These are phyloP conservation scores for Periconia sp. DNA, from an alignment of 2,329 filamentous ascomycete genomes.

Conservation along the genomic window DNA sequence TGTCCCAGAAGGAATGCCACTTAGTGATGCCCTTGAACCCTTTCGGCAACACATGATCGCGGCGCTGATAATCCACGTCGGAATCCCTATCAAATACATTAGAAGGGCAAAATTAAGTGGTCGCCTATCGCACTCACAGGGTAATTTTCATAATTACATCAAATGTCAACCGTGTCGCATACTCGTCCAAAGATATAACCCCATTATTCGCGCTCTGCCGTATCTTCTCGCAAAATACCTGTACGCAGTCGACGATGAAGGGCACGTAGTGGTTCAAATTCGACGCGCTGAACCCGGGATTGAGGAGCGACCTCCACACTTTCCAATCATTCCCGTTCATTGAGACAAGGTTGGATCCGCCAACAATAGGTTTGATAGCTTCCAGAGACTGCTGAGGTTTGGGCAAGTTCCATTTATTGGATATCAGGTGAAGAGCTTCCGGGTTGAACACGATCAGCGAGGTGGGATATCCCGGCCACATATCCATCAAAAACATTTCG, in stretches of 20 bases:
- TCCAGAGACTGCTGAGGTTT: not conserved
- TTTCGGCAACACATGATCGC: slow-evolving; percentile 1
- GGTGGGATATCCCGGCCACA: slow-evolving; percentile 6
- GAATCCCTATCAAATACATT: too few species aligned
- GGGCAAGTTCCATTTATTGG: slow-evolving; percentile 6
- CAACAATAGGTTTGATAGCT: too few species aligned
- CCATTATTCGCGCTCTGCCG: too few species aligned
- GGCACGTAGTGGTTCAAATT: slow-evolving; percentile 1
- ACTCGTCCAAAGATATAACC: slow-evolving; percentile 13
- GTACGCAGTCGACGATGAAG: too few species aligned
- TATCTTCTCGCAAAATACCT: too few species aligned
- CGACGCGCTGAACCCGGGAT: slow-evolving; percentile 16
- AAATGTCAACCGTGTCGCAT: slow-evolving; percentile 7
- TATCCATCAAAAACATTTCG: slow-evolving; percentile 11
- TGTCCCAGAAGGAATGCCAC: slow-evolving; percentile 18
- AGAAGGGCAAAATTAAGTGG: not conserved
- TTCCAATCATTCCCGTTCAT: slow-evolving; percentile 13
- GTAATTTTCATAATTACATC: slow-evolving; percentile 12
- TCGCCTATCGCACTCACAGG: slow-evolving; percentile 5
- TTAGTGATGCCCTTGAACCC: slow-evolving; percentile 4
- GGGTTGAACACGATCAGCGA: slow-evolving; percentile 5
- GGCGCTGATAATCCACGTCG: slow-evolving; percentile 11
- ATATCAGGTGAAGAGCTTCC: slow-evolving; percentile 1
- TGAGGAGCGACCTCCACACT: slow-evolving; percentile 14
- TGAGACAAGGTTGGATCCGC: not conserved